Percentiles rank a stretch among this genome's conserved stretches.
Conservation (phyloP, 163 green algal species). For the Trebouxia gelatinosa region DNA sequence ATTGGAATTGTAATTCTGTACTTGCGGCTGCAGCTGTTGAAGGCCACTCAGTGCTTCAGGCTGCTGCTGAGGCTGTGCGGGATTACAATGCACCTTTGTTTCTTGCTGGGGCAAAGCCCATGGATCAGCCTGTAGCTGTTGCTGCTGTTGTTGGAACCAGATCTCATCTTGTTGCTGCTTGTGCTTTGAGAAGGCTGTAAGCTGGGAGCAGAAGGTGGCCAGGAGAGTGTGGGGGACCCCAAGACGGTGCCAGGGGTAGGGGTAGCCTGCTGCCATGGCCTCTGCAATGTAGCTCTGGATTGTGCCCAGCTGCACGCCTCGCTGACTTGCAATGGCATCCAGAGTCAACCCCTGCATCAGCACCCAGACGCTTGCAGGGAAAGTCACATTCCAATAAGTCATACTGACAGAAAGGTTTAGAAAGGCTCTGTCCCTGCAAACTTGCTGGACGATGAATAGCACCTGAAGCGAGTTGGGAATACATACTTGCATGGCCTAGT, state of each 20-base stretch:
- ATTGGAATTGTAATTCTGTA: background rate
- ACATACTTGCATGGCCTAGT: too few relatives aligned
- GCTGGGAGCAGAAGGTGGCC: background rate
- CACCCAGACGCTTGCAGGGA: too few relatives aligned
- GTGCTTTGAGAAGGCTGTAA: background rate
- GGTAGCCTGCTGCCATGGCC: constrained; percentile 43
- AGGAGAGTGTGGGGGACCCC: background rate
- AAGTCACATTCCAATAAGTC: too few relatives aligned
- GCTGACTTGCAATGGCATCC: constrained; percentile 32
- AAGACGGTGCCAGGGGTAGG: constrained; percentile 38
- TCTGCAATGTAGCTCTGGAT: constrained; percentile 45
- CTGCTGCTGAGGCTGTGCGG: background rate
- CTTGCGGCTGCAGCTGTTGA: background rate
- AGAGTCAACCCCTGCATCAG: constrained; percentile 26
- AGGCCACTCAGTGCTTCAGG: background rate
- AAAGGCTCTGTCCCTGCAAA: too few relatives aligned
- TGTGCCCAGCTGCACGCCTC: constrained; percentile 37
- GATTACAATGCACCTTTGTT: background rate
- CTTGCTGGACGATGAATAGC: too few relatives aligned
- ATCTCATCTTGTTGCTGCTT: background rate
- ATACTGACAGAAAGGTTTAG: too few relatives aligned
- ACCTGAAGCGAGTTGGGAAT: too few relatives aligned
- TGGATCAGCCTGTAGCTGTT: background rate
- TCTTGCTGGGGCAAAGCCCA: too few relatives aligned
- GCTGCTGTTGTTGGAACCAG: too few relatives aligned